phyloP scores from a whole-genome alignment of 257 asterid species.

The Nicotiana tabacum region DNA sequence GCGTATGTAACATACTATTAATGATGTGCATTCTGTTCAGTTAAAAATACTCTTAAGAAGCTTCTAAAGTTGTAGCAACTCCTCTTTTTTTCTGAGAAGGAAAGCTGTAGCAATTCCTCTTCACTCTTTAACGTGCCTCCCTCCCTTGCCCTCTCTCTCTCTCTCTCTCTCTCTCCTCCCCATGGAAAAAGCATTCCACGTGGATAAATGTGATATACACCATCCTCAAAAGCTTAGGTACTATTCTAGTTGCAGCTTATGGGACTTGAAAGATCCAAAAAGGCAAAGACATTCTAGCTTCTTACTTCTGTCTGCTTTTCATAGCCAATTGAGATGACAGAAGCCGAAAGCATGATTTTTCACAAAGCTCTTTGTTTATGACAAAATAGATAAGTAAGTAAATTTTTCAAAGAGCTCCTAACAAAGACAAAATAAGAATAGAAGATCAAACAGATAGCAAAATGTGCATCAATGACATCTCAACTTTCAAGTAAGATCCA shows the following conservation, averaged over 20 bases:
- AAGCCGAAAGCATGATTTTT: background rate
- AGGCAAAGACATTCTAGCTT: background rate
- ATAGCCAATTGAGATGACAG: background rate
- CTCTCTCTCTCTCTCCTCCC: background rate
- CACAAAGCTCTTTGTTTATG: background rate
- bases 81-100: too few relatives aligned
- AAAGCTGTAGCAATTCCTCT: too few relatives aligned
- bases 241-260: background rate
- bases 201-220: background rate
- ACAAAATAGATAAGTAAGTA: too few relatives aligned
- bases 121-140: background rate
- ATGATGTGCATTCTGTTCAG: background rate
- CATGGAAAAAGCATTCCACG: background rate
- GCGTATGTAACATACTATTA: too few relatives aligned
- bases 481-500: conserved; percentile 4
- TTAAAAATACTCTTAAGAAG: background rate
- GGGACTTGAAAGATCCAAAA: background rate
- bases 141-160: background rate
- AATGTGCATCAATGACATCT: background rate
- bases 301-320: background rate
- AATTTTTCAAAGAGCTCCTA: too few relatives aligned
- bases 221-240: background rate
- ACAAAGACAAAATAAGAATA: too few relatives aligned
- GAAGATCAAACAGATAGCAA: background rate
- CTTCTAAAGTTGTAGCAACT: background rate